A percentile compares a stretch with the other conserved stretches of the same genome.
These are phyloP conservation scores for Selenicereus undatus DNA, from an alignment of 148 eudicot species.

Conservation along the genomic window DNA sequence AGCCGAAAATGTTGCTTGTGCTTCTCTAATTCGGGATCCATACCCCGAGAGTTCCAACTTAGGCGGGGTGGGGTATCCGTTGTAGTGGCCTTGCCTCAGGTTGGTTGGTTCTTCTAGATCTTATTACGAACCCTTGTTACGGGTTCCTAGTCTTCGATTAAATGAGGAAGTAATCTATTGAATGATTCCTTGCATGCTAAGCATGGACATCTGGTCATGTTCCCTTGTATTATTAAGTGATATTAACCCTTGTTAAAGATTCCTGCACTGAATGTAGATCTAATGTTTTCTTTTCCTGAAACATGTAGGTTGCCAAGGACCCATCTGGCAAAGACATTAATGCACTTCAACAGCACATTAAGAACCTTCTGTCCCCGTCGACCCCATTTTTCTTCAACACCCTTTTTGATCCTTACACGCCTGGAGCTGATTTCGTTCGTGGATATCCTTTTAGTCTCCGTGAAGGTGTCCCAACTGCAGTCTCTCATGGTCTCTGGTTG, in stretches of 20 bases:
- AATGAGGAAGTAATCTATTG: background rate
- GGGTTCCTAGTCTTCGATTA: background rate
- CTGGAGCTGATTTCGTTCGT: slow-evolving; percentile 78
- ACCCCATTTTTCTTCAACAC: slow-evolving; percentile 86
- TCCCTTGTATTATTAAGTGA: no score
- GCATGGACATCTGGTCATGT: background rate
- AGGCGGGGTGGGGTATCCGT: no score
- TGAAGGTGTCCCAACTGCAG: slow-evolving; percentile 75
- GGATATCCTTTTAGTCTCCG: slow-evolving; percentile 86
- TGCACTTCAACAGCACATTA: slow-evolving; percentile 73
- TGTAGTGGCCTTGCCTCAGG: no score
- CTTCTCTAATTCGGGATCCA: no score
- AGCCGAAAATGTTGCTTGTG: background rate
- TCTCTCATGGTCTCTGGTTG: slow-evolving; percentile 82
- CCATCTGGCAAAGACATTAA: slow-evolving; percentile 75
- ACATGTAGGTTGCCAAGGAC: slow-evolving; percentile 66
- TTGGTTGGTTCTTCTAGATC: no score
- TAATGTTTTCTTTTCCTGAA: background rate
- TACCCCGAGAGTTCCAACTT: no score
- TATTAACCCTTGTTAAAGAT: background rate
- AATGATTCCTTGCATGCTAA: background rate
- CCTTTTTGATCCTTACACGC: slow-evolving; percentile 72
- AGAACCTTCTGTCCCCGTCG: slow-evolving; percentile 64
- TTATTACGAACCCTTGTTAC: no score
- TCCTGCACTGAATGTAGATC: background rate